These are phyloP conservation scores for Tephrocybe sp. DNA, from an alignment of 768 basidiomycete species.

Conservation along the genomic window DNA sequence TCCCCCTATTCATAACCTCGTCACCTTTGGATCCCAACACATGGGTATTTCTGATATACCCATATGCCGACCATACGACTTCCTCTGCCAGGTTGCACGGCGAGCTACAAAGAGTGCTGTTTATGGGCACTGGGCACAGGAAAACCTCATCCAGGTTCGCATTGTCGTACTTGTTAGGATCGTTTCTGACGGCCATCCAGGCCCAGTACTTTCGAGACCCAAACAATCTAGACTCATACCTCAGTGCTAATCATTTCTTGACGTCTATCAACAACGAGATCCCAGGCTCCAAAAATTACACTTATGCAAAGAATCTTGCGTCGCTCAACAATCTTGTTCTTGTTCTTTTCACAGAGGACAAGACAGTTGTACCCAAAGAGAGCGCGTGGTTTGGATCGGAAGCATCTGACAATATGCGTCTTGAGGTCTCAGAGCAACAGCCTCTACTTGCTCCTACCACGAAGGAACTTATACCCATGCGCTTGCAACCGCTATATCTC, in stretches of 20 bases:
- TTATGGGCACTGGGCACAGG: constrained; percentile 76
- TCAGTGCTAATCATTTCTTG: constrained; percentile 64
- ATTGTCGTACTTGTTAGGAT: not conserved
- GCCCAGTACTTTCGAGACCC: constrained; percentile 89
- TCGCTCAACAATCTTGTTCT: constrained; percentile 70
- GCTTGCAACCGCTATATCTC: constrained; percentile 64
- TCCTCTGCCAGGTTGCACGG: constrained; percentile 69
- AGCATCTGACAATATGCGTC: constrained; percentile 35
- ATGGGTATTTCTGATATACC: constrained; percentile 85
- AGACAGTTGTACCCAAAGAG: constrained; percentile 82
- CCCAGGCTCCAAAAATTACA: constrained; percentile 49
- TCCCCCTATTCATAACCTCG: constrained; percentile 76
- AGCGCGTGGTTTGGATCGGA: constrained; percentile 86
- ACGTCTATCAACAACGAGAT: constrained; percentile 79
- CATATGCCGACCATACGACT: constrained; percentile 58
- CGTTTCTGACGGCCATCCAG: constrained; percentile 31
- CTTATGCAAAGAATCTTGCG: constrained; percentile 60
- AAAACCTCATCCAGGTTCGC: constrained; percentile 68
- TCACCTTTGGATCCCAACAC: constrained; percentile 87
- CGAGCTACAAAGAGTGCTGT: constrained; percentile 61
- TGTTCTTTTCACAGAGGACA: constrained; percentile 70
- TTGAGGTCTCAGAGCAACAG: constrained; percentile 4
- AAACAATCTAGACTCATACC: constrained; percentile 53
- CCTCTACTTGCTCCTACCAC: constrained; percentile 8
- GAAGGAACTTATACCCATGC: constrained; percentile 63